Conservation (phyloP, 345 rosid genomes). For the Geranium brycei region DNA sequence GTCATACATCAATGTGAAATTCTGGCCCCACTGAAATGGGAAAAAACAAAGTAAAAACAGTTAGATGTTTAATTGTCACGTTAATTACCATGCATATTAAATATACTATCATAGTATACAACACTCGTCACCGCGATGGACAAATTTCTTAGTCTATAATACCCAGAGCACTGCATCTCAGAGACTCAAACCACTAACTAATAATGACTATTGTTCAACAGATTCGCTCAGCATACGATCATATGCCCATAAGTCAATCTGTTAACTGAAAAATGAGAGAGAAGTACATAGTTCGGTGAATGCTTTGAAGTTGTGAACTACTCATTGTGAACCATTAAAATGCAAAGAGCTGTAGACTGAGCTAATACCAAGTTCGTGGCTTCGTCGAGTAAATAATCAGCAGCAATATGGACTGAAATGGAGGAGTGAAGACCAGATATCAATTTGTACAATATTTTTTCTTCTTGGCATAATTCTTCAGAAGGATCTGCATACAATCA, state of each 20-base stretch:
- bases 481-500: constrained; percentile 44
- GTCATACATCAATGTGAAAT: constrained; percentile 64
- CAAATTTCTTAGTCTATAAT: too few relatives aligned
- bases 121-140: too few relatives aligned
- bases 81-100: not conserved
- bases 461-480: constrained; percentile 68
- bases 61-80: not conserved
- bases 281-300: not conserved
- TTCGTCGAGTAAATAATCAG: constrained; percentile 86
- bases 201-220: too few relatives aligned
- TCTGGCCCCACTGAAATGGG: constrained; percentile 83
- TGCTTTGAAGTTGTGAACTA: not conserved
- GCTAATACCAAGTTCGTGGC: constrained; percentile 40
- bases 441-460: constrained; percentile 72
- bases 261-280: not conserved
- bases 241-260: too few relatives aligned
- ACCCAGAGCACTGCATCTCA: too few relatives aligned
- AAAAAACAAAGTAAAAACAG: constrained; percentile 5
- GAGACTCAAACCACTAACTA: too few relatives aligned
- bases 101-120: not conserved
- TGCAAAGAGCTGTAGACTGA: not conserved
- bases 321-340: not conserved
- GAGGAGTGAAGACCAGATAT: constrained; percentile 97
- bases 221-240: too few relatives aligned
- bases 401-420: constrained; percentile 76